Evolutionary conservation across 2,329 filamentous ascomycete species (phyloP).

Genomic region (Dichotomopilus funicola): DNA sequence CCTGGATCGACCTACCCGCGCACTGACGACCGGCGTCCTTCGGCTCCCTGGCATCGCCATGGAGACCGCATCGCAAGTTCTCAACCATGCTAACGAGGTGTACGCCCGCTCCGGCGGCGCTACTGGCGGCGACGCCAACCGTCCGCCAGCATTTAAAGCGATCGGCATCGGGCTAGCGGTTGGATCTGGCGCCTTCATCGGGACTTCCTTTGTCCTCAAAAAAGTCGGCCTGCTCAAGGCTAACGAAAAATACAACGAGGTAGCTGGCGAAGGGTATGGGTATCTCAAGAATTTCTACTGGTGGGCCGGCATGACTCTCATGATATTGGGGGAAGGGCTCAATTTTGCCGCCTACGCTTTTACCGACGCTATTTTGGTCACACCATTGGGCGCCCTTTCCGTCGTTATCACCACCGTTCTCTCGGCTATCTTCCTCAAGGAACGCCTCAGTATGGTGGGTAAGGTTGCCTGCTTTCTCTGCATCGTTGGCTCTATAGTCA

Average conservation of each 20-base stretch:
- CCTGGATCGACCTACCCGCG: not conserved
- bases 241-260: slow-evolving; percentile 94
- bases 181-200: slow-evolving; percentile 86
- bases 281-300: slow-evolving; percentile 93
- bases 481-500: slow-evolving; percentile 86
- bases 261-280: slow-evolving; percentile 91
- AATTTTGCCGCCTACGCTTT: slow-evolving; percentile 98
- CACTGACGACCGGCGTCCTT: slow-evolving; percentile 19
- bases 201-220: slow-evolving; percentile 90
- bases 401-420: slow-evolving; percentile 89
- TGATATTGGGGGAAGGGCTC: slow-evolving; percentile 94
- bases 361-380: slow-evolving; percentile 92
- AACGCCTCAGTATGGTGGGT: slow-evolving; percentile 88
- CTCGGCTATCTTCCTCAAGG: slow-evolving; percentile 92
- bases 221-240: slow-evolving; percentile 86
- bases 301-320: slow-evolving; percentile 93
- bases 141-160: slow-evolving; percentile 64
- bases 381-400: slow-evolving; percentile 80
- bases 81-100: slow-evolving; percentile 32
- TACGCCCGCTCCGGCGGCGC: slow-evolving; percentile 36
- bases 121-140: slow-evolving; percentile 22
- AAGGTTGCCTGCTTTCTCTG: slow-evolving; percentile 95
- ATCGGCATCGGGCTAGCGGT: slow-evolving; percentile 83
- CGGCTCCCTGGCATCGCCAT: slow-evolving; percentile 21
- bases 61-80: slow-evolving; percentile 25